Conservation (phyloP, 129 eudicot species). For the sunflower (Helianthus annuus) region DNA sequence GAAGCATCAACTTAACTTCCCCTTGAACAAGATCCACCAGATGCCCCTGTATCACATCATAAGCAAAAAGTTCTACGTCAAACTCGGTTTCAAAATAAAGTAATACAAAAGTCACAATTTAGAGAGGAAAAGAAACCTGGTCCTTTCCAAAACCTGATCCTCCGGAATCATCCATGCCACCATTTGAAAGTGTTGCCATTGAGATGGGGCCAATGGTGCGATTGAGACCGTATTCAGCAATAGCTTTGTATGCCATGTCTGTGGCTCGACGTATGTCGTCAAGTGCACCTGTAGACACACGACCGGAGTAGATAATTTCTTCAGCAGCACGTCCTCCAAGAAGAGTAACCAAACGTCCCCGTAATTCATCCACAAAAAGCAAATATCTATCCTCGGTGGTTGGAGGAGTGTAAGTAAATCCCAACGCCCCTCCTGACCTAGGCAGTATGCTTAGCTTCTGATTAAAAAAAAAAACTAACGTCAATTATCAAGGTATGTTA, state of each 20-base stretch:
- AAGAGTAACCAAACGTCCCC: constrained; percentile 99
- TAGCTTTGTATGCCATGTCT: constrained; percentile 99
- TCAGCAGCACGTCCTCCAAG: constrained; percentile 99
- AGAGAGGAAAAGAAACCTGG: constrained; percentile 50
- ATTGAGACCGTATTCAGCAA: constrained; percentile 95
- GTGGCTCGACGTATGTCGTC: constrained; percentile 98
- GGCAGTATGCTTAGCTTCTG: constrained; percentile 99
- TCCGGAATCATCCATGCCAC: constrained; percentile 94
- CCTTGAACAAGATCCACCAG: constrained; percentile 96
- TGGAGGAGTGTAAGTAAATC: constrained; percentile 97
- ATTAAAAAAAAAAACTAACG: constrained; percentile 3
- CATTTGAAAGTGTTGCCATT: constrained; percentile 80
- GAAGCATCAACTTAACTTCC: constrained; percentile 85
- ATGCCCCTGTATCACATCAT: constrained; percentile 61
- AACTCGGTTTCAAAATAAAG: background rate
- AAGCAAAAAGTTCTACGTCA: background rate
- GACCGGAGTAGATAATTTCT: constrained; percentile 87
- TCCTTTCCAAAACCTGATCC: constrained; percentile 88
- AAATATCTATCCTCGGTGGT: constrained; percentile 91
- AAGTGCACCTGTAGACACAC: constrained; percentile 99
- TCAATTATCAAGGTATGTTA: background rate
- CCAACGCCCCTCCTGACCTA: constrained; percentile 97
- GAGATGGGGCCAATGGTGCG: constrained; percentile 84
- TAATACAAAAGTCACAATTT: background rate
- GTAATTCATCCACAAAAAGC: constrained; percentile 89